Conservation (phyloP, 1,284 basidiomycete genomes). For the Cystobasidium sp. region DNA sequence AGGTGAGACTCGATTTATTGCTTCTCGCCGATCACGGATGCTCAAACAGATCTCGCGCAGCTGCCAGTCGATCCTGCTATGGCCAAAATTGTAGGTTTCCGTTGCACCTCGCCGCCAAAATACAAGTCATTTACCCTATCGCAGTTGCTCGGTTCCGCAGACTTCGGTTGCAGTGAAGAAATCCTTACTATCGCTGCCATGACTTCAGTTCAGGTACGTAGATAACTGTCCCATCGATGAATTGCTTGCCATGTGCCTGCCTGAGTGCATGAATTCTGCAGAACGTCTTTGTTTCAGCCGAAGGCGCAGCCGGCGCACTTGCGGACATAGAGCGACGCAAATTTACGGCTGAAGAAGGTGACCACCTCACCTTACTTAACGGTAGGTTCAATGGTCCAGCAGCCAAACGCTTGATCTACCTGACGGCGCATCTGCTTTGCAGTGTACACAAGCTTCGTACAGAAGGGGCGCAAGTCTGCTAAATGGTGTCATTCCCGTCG, state of each 20-base stretch:
- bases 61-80: conserved; percentile 63
- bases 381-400: conserved; percentile 60
- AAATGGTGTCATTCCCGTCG: conserved; percentile 92
- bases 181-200: conserved; percentile 94
- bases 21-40: not conserved
- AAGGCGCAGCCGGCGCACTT: conserved; percentile 78
- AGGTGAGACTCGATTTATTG: conserved; percentile 54
- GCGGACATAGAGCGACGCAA: conserved; percentile 89
- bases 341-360: conserved; percentile 97
- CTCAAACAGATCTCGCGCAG: not conserved
- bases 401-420: not conserved
- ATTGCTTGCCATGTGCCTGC: too few relatives aligned
- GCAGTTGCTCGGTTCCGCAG: conserved; percentile 81
- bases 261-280: conserved; percentile 54
- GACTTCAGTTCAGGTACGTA: conserved; percentile 78
- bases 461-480: conserved; percentile 70
- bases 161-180: conserved; percentile 86
- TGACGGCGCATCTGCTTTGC: not conserved
- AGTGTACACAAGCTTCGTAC: conserved; percentile 91
- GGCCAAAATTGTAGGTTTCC: conserved; percentile 62
- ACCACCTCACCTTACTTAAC: conserved; percentile 88
- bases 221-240: too few relatives aligned
- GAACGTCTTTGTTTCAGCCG: conserved; percentile 85
- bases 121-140: not conserved
- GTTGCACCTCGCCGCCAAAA: too few relatives aligned